A percentile compares a stretch with the other conserved stretches of the same genome.
phyloP scores from a whole-genome alignment of 2,329 filamentous ascomycete genomes.

The Penicillium crustosum region DNA sequence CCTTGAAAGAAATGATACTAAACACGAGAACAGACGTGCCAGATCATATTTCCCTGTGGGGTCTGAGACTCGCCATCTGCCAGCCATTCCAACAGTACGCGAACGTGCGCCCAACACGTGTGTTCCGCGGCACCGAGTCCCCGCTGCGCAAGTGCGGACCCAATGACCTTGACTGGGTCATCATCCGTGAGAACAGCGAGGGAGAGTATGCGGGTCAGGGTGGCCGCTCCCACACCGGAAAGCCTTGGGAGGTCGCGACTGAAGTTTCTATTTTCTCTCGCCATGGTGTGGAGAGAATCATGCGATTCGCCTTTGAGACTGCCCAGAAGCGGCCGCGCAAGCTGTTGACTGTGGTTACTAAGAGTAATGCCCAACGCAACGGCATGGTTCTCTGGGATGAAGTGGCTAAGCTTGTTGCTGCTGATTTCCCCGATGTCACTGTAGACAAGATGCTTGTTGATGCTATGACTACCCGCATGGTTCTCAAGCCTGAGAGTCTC shows the following conservation, averaged over 20 bases:
- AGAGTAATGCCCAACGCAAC: conserved; percentile 65
- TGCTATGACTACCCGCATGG: conserved; percentile 66
- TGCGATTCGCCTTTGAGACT: conserved; percentile 64
- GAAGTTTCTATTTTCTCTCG: conserved; percentile 66
- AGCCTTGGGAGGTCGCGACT: conserved; percentile 61
- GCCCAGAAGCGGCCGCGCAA: conserved; percentile 59
- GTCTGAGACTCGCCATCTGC: conserved; percentile 65
- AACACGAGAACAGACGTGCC: conserved; percentile 52
- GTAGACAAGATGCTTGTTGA: conserved; percentile 67
- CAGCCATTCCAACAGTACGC: conserved; percentile 68
- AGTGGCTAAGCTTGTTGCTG: conserved; percentile 55
- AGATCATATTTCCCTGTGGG: conserved; percentile 68
- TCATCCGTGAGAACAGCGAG: conserved; percentile 66
- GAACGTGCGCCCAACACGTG: conserved; percentile 64
- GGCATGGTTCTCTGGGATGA: conserved; percentile 70
- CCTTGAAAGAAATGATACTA: neutral
- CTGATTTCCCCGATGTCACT: conserved; percentile 60
- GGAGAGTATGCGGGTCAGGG: conserved; percentile 67
- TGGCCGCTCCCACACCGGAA: conserved; percentile 59
- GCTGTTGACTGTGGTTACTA: conserved; percentile 62
- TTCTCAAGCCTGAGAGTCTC: conserved; percentile 58
- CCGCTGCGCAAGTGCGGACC: conserved; percentile 56
- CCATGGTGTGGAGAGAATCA: conserved; percentile 58
- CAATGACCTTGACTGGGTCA: conserved; percentile 66
- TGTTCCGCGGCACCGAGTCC: conserved; percentile 60